A percentile compares a stretch with the other conserved stretches of the same genome.
These are phyloP conservation scores for Cyclocybe cylindracea DNA, from an alignment of 768 basidiomycete species.

Conservation along the genomic window DNA sequence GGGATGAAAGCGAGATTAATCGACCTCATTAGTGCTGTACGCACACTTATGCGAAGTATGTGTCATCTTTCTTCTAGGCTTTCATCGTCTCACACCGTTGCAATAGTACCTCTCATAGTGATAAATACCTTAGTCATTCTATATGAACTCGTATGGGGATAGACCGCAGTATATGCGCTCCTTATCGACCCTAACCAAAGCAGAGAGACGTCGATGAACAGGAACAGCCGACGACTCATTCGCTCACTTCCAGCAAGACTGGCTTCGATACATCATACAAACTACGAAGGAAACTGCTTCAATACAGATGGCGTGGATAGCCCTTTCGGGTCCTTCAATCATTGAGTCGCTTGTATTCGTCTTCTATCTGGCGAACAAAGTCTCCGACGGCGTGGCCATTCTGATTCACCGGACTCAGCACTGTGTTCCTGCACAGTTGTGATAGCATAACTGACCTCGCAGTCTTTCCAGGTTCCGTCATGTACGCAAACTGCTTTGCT, in stretches of 20 bases:
- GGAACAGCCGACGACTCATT: no score
- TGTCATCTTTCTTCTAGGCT: slow-evolving; percentile 23
- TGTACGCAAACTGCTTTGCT: slow-evolving; percentile 69
- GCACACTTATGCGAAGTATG: slow-evolving; percentile 97
- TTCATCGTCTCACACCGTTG: slow-evolving; percentile 4
- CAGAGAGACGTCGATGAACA: no score
- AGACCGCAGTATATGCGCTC: slow-evolving; percentile 10
- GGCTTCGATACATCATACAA: no score
- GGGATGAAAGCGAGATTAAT: slow-evolving; percentile 85
- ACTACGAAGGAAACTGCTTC: no score
- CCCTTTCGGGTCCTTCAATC: slow-evolving; percentile 4
- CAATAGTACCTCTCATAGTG: slow-evolving; percentile 86
- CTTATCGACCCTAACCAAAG: slow-evolving; percentile 12
- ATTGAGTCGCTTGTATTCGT: slow-evolving; percentile 72
- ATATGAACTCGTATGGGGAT: slow-evolving; percentile 78
- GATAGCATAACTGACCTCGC: slow-evolving; percentile 52
- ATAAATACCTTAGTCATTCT: slow-evolving; percentile 85
- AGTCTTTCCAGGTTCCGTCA: slow-evolving; percentile 78
- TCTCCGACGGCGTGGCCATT: slow-evolving; percentile 73
- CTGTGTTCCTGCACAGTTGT: not conserved
- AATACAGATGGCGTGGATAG: not conserved
- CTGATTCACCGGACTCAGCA: slow-evolving; percentile 31
- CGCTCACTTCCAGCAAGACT: no score
- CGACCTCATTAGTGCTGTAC: slow-evolving; percentile 91
- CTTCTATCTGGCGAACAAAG: slow-evolving; percentile 76